Percentiles rank a stretch among this genome's conserved stretches.
Conservation (phyloP, 768 basidiomycete genomes). For the Termitomyces sp. region DNA sequence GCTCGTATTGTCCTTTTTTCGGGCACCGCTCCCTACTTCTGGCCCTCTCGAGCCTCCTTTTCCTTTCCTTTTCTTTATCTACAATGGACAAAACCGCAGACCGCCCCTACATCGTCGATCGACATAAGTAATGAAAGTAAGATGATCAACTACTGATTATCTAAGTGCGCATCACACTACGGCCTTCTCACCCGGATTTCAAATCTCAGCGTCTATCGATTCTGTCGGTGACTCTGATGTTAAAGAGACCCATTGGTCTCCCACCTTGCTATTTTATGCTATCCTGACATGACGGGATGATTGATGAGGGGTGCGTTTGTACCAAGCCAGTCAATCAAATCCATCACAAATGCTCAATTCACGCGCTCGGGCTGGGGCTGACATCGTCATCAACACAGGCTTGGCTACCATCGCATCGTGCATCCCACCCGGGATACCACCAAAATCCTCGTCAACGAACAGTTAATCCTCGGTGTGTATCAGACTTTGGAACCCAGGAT, state of each 20-base stretch:
- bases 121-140: slow-evolving; percentile 94
- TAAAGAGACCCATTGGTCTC: slow-evolving; percentile 91
- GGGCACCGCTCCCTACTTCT: slow-evolving; percentile 46
- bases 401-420: no score
- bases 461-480: no score
- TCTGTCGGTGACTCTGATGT: slow-evolving; percentile 76
- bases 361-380: no score
- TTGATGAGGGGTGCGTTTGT: no score
- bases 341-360: no score
- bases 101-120: slow-evolving; percentile 53
- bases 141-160: slow-evolving; percentile 17
- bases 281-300: no score
- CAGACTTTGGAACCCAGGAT: no score
- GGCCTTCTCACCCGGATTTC: slow-evolving; percentile 4
- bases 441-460: no score
- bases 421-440: no score
- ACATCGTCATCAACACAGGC: no score
- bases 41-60: slow-evolving; percentile 44
- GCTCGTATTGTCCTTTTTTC: slow-evolving; percentile 21
- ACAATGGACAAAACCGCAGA: slow-evolving; percentile 75
- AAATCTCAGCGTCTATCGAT: slow-evolving; percentile 89
- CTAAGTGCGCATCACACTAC: background rate
- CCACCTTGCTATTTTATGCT: slow-evolving; percentile 31
- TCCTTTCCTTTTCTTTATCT: slow-evolving; percentile 32
- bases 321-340: no score